Conservation (phyloP, 1,284 basidiomycete genomes). For the Omphalotus olearius region DNA sequence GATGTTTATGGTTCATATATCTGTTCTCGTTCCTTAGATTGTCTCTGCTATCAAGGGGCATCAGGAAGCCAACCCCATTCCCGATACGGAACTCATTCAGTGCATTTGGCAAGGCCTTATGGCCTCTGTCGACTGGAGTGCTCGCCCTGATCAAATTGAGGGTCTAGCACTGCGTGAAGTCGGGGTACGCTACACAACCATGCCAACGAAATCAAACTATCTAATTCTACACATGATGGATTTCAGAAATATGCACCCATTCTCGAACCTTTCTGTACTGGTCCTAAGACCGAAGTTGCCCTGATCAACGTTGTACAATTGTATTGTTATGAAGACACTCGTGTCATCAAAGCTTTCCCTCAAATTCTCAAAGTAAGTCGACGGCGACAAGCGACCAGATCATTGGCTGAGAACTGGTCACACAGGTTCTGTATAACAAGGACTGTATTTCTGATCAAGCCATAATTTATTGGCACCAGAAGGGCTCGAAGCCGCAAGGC, state of each 20-base stretch:
- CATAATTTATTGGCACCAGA: slow-evolving; percentile 96
- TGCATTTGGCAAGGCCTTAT: slow-evolving; percentile 93
- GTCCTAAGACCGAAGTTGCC: slow-evolving; percentile 85
- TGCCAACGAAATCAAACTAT: background rate
- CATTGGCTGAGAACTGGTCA: no score
- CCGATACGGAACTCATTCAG: slow-evolving; percentile 79
- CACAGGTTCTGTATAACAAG: slow-evolving; percentile 86
- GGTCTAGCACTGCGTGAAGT: slow-evolving; percentile 82
- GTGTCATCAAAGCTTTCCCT: slow-evolving; percentile 90
- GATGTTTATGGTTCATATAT: background rate
- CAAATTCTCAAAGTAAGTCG: slow-evolving; percentile 80
- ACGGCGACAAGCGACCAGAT: no score
- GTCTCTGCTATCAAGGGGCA: slow-evolving; percentile 66
- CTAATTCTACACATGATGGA: slow-evolving; percentile 1
- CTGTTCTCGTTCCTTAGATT: slow-evolving; percentile 51
- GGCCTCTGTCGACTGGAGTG: slow-evolving; percentile 81
- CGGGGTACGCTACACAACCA: slow-evolving; percentile 43
- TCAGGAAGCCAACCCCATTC: slow-evolving; percentile 67
- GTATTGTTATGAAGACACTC: slow-evolving; percentile 93
- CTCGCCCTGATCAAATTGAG: slow-evolving; percentile 88
- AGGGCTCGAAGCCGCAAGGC: slow-evolving; percentile 93
- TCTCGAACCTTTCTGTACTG: slow-evolving; percentile 84
- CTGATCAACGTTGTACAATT: slow-evolving; percentile 93
- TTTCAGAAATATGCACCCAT: slow-evolving; percentile 76
- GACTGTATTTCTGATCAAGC: slow-evolving; percentile 94